phyloP scores from a whole-genome alignment of 805 yeast genomes.

The Brettanomyces custersianus region DNA sequence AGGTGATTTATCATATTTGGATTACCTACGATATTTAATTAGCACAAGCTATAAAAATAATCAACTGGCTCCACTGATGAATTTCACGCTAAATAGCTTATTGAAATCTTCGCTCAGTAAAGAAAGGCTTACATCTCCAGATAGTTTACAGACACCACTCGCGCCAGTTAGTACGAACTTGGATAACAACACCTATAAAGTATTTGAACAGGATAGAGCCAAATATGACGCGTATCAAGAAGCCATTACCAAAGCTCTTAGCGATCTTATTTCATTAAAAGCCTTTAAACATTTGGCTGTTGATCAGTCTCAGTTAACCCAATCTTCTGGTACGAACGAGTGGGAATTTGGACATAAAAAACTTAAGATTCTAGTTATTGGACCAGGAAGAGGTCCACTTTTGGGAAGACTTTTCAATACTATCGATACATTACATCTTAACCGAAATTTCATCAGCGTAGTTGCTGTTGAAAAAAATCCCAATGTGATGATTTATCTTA shows the following conservation, averaged over 20 bases:
- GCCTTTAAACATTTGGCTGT: constrained; percentile 15
- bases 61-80: constrained; percentile 21
- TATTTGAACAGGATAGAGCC: constrained; percentile 60
- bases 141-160: constrained; percentile 41
- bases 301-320: constrained; percentile 5
- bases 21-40: constrained; percentile 20
- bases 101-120: constrained; percentile 7
- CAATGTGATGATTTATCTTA: constrained; percentile 44
- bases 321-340: not conserved
- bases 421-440: constrained; percentile 23
- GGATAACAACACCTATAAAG: constrained; percentile 49
- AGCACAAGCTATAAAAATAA: constrained; percentile 12
- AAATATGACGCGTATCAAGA: constrained; percentile 63
- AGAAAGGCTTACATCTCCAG: constrained; percentile 9
- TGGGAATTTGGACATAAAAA: not conserved
- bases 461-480: constrained; percentile 69
- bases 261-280: constrained; percentile 21
- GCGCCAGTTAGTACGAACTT: constrained; percentile 61
- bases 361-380: constrained; percentile 51
- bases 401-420: constrained; percentile 45
- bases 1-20: constrained; percentile 21
- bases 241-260: constrained; percentile 53
- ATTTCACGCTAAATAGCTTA: constrained; percentile 17
- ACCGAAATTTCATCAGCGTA: constrained; percentile 23
- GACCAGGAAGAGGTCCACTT: constrained; percentile 86